Base-by-base conservation (phyloP, 805 yeast genomes). In the Candida lessepsii region DNA sequence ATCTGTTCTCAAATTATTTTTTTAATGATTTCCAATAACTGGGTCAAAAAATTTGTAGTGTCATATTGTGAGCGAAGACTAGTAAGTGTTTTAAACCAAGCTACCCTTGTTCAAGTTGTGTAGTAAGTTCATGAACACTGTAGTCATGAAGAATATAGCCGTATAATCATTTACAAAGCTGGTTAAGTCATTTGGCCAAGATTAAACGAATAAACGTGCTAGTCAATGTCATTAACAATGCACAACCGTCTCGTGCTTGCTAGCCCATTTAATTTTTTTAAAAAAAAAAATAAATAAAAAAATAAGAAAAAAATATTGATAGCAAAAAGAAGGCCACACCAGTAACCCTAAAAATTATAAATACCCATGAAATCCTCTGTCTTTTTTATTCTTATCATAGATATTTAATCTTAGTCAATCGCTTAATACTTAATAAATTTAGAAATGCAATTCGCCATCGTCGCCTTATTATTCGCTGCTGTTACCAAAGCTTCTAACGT, bases 361-460 rank as follows among this genome's bases (percentile, higher is more conserved):
- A 32, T 21, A 32, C 10, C 19, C 17, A 10, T 9, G 13, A 20
- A 14, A 14, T 23, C 27, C 33, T 11, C 14, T 15, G 3, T 31
- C 18, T 13, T 7, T 47, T 46, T 47, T 52, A 46, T 46, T 49
- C 50, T 50, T 29, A 23, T 23, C 11, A 31, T 32, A 32, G 35
- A 32, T 49, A 28, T 54, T 20, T 16, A 19, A 39, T 33, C 38
- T 56, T 52, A 43, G 54, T 60, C 68, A 44, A 54, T 64, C 68
- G 67, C 52, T 60, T 40, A 39, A 57, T 42, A 60, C 52, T 60
- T 40, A 39, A 57, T 42, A 60, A 68, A 4, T 21, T 29, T 32
- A 32, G 26, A 23, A 34, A 34, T 69, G 74, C 71, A 69, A 63
- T 69, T 67, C 45, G 26, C 48, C 31, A 43, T 45, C 39, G 50